A percentile compares a stretch with the other conserved stretches of the same genome.
Conservation (phyloP, 2,329 filamentous ascomycete genomes). For the Seiridium unicorne region DNA sequence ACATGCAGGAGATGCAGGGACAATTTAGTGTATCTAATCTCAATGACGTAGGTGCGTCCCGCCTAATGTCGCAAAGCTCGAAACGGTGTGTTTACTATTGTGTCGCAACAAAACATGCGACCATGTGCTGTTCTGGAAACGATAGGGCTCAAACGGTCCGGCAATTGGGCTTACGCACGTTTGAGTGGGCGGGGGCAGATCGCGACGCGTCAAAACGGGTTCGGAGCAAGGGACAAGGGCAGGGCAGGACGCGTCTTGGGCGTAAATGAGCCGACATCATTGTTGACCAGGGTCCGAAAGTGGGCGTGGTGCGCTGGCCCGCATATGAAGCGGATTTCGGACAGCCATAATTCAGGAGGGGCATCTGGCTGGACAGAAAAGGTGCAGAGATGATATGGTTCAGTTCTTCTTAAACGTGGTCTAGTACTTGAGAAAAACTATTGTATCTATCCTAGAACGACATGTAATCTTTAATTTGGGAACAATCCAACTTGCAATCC, state of each 20-base stretch:
- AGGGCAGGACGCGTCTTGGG: background rate
- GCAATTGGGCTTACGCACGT: background rate
- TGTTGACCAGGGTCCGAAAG: background rate
- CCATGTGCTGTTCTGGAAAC: background rate
- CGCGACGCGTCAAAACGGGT: background rate
- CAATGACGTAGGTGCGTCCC: background rate
- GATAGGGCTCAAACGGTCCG: conserved; percentile 4
- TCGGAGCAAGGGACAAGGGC: background rate
- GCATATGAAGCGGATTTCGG: background rate
- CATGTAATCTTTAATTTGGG: too few relatives aligned
- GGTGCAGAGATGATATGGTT: too few relatives aligned
- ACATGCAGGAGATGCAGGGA: background rate
- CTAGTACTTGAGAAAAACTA: too few relatives aligned
- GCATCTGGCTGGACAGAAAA: background rate
- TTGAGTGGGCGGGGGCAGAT: background rate
- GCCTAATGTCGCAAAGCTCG: background rate
- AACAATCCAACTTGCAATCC: too few relatives aligned
- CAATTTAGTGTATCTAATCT: background rate
- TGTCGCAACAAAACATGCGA: conserved; percentile 2
- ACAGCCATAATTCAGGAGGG: background rate
- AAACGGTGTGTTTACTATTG: conserved; percentile 6
- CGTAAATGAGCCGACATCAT: conserved; percentile 4
- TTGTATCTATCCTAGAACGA: too few relatives aligned
- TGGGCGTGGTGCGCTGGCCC: background rate
- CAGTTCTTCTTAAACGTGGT: too few relatives aligned